Conservation (phyloP, 352 stramenopile species). For the Phytophthora agathidicida region DNA sequence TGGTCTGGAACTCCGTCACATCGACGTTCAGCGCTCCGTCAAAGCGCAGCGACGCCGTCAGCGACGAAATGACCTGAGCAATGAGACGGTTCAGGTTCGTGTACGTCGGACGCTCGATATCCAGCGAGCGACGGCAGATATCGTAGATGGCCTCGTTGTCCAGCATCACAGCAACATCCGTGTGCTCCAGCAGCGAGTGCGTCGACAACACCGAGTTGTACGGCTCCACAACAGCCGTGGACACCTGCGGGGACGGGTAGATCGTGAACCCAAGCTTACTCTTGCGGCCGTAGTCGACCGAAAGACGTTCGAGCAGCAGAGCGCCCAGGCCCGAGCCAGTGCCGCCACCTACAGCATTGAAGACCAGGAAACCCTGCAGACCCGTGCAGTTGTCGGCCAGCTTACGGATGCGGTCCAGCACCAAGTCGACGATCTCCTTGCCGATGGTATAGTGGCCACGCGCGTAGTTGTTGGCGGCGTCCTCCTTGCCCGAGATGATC, state of each 20-base stretch:
- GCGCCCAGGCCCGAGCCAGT: slow-evolving; percentile 98
- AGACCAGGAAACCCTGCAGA: slow-evolving; percentile 98
- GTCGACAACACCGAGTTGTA: slow-evolving; percentile 98
- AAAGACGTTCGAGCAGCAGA: slow-evolving; percentile 96
- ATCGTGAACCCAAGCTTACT: slow-evolving; percentile 99
- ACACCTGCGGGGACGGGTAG: slow-evolving; percentile 90
- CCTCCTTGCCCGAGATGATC: slow-evolving; percentile 99
- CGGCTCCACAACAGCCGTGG: slow-evolving; percentile 97
- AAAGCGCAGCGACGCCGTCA: slow-evolving; percentile 98
- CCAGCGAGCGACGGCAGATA: slow-evolving; percentile 35
- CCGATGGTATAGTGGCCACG: slow-evolving; percentile 94
- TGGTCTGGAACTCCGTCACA: slow-evolving; percentile 99
- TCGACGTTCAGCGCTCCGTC: slow-evolving; percentile 98
- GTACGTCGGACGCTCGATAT: slow-evolving; percentile 99
- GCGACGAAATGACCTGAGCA: slow-evolving; percentile 97
- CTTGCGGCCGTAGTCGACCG: slow-evolving; percentile 98
- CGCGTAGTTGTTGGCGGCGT: slow-evolving; percentile 93
- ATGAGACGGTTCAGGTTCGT: slow-evolving; percentile 99
- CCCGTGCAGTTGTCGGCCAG: slow-evolving; percentile 97
- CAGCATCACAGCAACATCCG: slow-evolving; percentile 83
- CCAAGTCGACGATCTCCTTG: slow-evolving; percentile 97
- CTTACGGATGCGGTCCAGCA: slow-evolving; percentile 98
- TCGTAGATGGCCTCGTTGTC: slow-evolving; percentile 40
- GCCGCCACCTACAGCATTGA: slow-evolving; percentile 97
- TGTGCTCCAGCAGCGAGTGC: slow-evolving; percentile 96